Evolutionary conservation across 2,329 filamentous ascomycete genomes (phyloP).

Genomic region (Venturia effusa): DNA sequence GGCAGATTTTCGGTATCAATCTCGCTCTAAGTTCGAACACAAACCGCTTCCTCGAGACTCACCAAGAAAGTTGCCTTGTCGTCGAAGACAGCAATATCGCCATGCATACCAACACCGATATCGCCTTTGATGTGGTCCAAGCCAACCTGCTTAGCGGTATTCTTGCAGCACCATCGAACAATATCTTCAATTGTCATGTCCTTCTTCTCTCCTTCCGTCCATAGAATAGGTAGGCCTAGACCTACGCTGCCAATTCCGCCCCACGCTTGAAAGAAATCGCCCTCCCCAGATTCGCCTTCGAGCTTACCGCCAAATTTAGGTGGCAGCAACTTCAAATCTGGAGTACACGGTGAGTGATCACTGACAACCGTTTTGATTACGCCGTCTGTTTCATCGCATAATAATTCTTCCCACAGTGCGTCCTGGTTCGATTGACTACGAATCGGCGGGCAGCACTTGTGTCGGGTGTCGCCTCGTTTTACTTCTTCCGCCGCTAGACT

Average conservation of each 20-base stretch:
- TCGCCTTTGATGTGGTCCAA: conserved; percentile 73
- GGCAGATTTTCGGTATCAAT: not conserved
- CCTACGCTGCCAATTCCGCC: conserved; percentile 93
- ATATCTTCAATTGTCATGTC: conserved; percentile 61
- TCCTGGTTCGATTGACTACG: conserved; percentile 73
- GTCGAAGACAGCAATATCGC: conserved; percentile 87
- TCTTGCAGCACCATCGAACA: conserved; percentile 72
- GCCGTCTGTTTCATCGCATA: conserved; percentile 47
- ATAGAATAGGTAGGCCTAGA: conserved; percentile 80
- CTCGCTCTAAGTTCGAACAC: not conserved
- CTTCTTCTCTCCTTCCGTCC: conserved; percentile 62
- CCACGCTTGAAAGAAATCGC: conserved; percentile 95
- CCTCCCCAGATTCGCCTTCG: conserved; percentile 26
- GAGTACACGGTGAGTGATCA: conserved; percentile 93
- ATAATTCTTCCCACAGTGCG: conserved; percentile 73
- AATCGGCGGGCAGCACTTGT: conserved; percentile 94
- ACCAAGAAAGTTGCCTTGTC: conserved; percentile 70
- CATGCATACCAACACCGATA: conserved; percentile 71
- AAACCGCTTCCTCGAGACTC: conserved; percentile 18
- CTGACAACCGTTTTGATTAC: conserved; percentile 88
- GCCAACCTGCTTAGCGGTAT: conserved; percentile 82
- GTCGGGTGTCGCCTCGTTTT: conserved; percentile 72
- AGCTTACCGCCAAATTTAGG: conserved; percentile 42
- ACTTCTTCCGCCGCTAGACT: conserved; percentile 75
- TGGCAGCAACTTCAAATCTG: conserved; percentile 82